Evolutionary conservation across 768 basidiomycete genomes (phyloP).

Genomic region (Paxillus ammoniavirescens): DNA sequence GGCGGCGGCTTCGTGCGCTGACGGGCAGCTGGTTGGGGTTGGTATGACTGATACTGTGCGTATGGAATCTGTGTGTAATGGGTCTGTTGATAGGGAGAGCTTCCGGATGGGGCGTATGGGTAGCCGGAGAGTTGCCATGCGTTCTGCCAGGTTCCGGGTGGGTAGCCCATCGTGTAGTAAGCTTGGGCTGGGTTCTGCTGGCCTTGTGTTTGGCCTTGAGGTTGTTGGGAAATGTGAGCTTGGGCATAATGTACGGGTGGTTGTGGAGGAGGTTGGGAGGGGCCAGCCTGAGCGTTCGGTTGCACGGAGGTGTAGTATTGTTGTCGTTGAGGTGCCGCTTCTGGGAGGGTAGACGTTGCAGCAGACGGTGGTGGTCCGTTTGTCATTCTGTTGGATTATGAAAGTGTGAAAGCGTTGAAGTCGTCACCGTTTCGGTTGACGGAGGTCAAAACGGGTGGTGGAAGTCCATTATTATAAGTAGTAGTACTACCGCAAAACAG

Average conservation of each 20-base stretch:
- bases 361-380: slow-evolving; percentile 37
- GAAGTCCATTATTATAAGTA: slow-evolving; percentile 6
- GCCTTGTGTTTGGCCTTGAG: slow-evolving; percentile 14
- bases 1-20: slow-evolving; percentile 27
- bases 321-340: slow-evolving; percentile 6
- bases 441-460: background rate
- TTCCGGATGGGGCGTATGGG: slow-evolving; percentile 29
- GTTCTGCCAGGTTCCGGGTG: slow-evolving; percentile 32
- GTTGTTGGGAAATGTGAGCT: slow-evolving; percentile 17
- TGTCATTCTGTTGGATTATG: slow-evolving; percentile 27
- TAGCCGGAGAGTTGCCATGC: slow-evolving; percentile 35
- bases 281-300: slow-evolving; percentile 10
- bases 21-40: slow-evolving; percentile 24
- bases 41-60: slow-evolving; percentile 33
- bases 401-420: background rate
- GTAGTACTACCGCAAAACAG: background rate
- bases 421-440: background rate
- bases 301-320: slow-evolving; percentile 15
- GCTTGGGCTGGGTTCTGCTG: slow-evolving; percentile 27
- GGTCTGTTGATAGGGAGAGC: slow-evolving; percentile 32
- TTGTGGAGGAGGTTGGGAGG: slow-evolving; percentile 16
- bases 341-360: slow-evolving; percentile 7
- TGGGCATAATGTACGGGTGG: slow-evolving; percentile 20
- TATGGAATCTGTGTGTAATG: slow-evolving; percentile 35
- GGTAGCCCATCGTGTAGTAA: slow-evolving; percentile 33